phyloP scores from a whole-genome alignment of 768 basidiomycete genomes.

The Tephrocybe rancida region DNA sequence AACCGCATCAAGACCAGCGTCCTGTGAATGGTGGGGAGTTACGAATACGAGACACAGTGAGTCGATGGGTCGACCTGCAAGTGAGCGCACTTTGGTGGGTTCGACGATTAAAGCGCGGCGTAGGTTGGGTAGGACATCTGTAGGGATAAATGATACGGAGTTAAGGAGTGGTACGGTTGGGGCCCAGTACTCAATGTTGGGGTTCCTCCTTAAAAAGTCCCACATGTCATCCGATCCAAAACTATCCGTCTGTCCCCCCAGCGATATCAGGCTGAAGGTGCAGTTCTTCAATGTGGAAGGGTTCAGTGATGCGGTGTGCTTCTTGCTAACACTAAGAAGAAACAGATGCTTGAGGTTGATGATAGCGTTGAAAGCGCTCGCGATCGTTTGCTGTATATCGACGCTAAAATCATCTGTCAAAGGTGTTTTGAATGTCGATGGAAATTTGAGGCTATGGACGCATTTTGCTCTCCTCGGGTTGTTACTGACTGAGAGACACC shows the following conservation, averaged over 20 bases:
- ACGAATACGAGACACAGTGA: not conserved
- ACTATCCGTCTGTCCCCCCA: not conserved
- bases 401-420: not conserved
- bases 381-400: not conserved
- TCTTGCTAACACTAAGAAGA: not conserved
- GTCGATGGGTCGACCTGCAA: slow-evolving; percentile 1
- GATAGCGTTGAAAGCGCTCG: slow-evolving; percentile 6
- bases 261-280: slow-evolving; percentile 2
- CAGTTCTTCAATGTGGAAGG: slow-evolving; percentile 3
- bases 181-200: slow-evolving; percentile 8
- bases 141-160: not conserved
- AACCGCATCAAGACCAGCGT: not conserved
- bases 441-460: slow-evolving; percentile 2
- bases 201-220: slow-evolving; percentile 1
- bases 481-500: not conserved
- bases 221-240: not conserved
- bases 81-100: not conserved
- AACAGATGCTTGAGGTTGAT: slow-evolving; percentile 11
- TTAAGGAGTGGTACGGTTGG: not conserved
- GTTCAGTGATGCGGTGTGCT: not conserved
- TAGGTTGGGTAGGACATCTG: not conserved
- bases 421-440: not conserved
- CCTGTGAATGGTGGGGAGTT: not conserved
- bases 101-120: not conserved
- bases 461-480: not conserved